Base-by-base conservation (phyloP, 2,329 filamentous ascomycete species). In the Cryphonectria carpinicola region DNA sequence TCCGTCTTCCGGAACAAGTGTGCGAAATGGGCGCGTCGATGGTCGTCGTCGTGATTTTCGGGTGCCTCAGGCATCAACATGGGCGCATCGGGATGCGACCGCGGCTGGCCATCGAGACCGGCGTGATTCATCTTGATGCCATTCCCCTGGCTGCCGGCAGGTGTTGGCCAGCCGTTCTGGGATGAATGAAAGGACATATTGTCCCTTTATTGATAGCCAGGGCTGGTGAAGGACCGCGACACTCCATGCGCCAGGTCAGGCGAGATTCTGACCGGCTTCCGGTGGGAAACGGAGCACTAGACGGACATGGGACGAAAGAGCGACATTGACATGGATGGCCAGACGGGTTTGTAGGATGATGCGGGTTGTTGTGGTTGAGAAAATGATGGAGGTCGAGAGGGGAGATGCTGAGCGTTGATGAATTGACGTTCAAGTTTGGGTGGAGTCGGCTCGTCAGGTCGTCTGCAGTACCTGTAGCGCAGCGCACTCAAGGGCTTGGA, bases 1-100 rank as follows among this genome's bases (percentile, higher is more conserved):
- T 98, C 94, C 76, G 89, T 91, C 80, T 88, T 88, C 78, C 88
- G 89, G 85, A 93, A 97, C 69, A 95, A 84, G 70, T 93, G 89
- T 79, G 89, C 89, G 81, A 98, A 96, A 78, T 90, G 85, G 77
- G 89, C 86, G 81, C 92, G 91, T 79, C 90, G 87, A 76, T 88
- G 87, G 79, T 95, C 92, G 65, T 94, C 92, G 77, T 91, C 85
- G 77, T 85, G 83, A 81, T 90, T 87, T 72, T 80, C 75, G 74
- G 85, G 82, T 86, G 87, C 85, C 86, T 89, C 87, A 86, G 87
- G 87, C 86, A 88, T 82, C 85, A 85, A 84, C 69, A 80, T 78
- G 73, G 80, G 79, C 76, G 82, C 79, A 76, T 85, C 84, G 75
- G 86, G 85, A 74, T 84, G 82, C 69, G 82, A 87, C 76, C 82